Conservation (phyloP, 495 filamentous ascomycete genomes). For the Penicillium antarcticum region DNA sequence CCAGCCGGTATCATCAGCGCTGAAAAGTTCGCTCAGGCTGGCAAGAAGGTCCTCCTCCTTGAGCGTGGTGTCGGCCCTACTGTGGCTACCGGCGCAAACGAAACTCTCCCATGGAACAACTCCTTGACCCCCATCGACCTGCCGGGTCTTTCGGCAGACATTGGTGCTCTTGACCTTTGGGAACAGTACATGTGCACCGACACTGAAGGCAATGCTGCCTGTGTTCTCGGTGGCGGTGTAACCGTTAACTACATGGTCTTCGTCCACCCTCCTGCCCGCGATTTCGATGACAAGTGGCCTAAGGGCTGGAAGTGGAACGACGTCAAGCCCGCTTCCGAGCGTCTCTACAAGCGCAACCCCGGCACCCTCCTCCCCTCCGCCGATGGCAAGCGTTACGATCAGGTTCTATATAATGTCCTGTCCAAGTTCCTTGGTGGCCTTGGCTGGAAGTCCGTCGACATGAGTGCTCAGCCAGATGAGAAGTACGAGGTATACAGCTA, state of each 20-base stretch:
- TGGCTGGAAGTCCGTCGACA: slow-evolving; percentile 61
- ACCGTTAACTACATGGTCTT: slow-evolving; percentile 68
- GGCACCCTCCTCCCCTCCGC: slow-evolving; percentile 64
- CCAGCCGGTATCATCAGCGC: slow-evolving; percentile 47
- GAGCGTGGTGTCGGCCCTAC: slow-evolving; percentile 34
- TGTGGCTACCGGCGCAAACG: slow-evolving; percentile 26
- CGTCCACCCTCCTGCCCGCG: slow-evolving; percentile 53
- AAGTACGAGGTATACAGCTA: slow-evolving; percentile 68
- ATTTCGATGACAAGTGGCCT: slow-evolving; percentile 76
- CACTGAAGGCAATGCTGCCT: slow-evolving; percentile 71
- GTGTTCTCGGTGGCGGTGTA: slow-evolving; percentile 74
- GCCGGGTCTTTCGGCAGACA: slow-evolving; percentile 56
- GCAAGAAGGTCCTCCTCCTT: slow-evolving; percentile 41
- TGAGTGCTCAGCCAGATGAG: slow-evolving; percentile 55
- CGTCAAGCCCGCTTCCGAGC: slow-evolving; percentile 51
- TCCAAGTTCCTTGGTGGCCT: slow-evolving; percentile 48
- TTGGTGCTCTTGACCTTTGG: slow-evolving; percentile 22
- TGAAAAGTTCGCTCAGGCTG: slow-evolving; percentile 61
- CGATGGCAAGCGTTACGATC: slow-evolving; percentile 67
- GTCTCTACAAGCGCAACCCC: slow-evolving; percentile 67
- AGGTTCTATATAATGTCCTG: slow-evolving; percentile 61
- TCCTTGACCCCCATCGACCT: slow-evolving; percentile 71
- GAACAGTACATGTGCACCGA: slow-evolving; percentile 53
- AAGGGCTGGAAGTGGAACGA: slow-evolving; percentile 67
- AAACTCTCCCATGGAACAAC: slow-evolving; percentile 28